Percentiles rank a stretch among this genome's conserved stretches.
Conservation (phyloP, 768 basidiomycete species). For the Termitomyces sp. region DNA sequence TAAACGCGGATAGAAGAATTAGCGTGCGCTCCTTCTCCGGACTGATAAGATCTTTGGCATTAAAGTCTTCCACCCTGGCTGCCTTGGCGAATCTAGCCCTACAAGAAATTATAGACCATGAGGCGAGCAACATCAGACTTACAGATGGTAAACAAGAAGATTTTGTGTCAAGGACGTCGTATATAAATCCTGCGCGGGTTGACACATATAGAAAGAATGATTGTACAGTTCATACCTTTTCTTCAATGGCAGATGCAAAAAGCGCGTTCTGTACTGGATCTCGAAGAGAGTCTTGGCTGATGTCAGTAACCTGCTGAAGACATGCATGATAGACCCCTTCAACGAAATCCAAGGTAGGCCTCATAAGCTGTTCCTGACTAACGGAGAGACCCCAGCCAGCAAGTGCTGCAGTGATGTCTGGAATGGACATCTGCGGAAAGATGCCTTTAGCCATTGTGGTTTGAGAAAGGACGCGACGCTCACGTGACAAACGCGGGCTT, state of each 20-base stretch:
- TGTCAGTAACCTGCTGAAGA: slow-evolving; percentile 63
- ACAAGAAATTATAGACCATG: slow-evolving; percentile 1
- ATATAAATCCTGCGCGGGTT: slow-evolving; percentile 56
- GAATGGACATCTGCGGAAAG: slow-evolving; percentile 59
- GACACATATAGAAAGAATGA: not conserved
- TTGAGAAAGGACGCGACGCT: not conserved
- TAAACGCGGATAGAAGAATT: slow-evolving; percentile 76
- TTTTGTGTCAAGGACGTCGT: slow-evolving; percentile 51
- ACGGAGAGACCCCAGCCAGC: slow-evolving; percentile 65
- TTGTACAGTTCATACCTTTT: slow-evolving; percentile 35
- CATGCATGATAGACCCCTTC: slow-evolving; percentile 64
- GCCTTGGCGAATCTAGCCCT: slow-evolving; percentile 69
- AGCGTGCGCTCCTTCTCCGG: slow-evolving; percentile 76
- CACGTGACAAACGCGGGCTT: slow-evolving; percentile 3
- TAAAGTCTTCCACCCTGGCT: slow-evolving; percentile 74
- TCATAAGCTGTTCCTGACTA: slow-evolving; percentile 59
- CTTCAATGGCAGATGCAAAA: slow-evolving; percentile 41
- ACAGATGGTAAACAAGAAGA: slow-evolving; percentile 70
- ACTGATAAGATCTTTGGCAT: slow-evolving; percentile 61
- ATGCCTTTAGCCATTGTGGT: slow-evolving; percentile 40
- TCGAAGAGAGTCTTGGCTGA: slow-evolving; percentile 53
- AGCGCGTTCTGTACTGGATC: slow-evolving; percentile 54
- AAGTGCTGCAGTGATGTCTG: slow-evolving; percentile 62
- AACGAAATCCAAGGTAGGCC: slow-evolving; percentile 68
- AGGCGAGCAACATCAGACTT: slow-evolving; percentile 13